Base-by-base conservation (phyloP, 2,329 filamentous ascomycete genomes). In the Claviceps sp. region DNA sequence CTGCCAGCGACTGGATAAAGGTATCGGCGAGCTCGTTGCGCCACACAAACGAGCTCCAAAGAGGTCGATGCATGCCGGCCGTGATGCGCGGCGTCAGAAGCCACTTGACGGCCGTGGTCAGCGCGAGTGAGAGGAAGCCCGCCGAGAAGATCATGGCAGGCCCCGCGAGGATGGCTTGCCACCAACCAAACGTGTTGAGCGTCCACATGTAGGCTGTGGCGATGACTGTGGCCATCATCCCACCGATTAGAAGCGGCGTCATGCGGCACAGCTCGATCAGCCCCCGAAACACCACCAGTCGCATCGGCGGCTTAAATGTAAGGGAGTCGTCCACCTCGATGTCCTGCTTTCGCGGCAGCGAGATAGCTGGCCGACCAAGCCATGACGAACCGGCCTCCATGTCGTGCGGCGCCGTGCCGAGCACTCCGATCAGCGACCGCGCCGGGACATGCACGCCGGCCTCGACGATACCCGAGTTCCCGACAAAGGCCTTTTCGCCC, bases 21-120 rank as follows among this genome's bases (percentile, higher is more conserved):
- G 66, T 64, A 58, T 80, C 77, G 16, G 82, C 85, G 44, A 86
- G 68, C 53, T 81, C 58, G 46, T 59, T 59, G 51, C 58, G 57
- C 58, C 58, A 59, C 40, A 59, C 58, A 34, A 59, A 59, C 2
- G 56, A 56, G 50, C 57, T 59, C 58, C 58, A 59, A 2, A 59
- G 52, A 16, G 58, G 58, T 42, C 52, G 54, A n/a, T 58, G 54
- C 52, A 54, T 53, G 22, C 58, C 57, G 34, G 54, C 30, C 0
- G 38, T 47, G 24, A 59, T 53, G 38, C 52, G 48, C 13, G 55
- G 57, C 19, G 58, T 59, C 5, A 59, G 19, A 1, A 57, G 26
- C 57, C 57, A 59, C 30, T 59, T 59, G 22, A 52, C 58, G 37
- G 43, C 51, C 3, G 57, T 54, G 30, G 57, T 50, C 39, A 58